A percentile compares a stretch with the other conserved stretches of the same genome.
These are phyloP conservation scores for Deuterostichococcus epilithicus DNA, from an alignment of 139 green algal genomes.

Conservation along the genomic window DNA sequence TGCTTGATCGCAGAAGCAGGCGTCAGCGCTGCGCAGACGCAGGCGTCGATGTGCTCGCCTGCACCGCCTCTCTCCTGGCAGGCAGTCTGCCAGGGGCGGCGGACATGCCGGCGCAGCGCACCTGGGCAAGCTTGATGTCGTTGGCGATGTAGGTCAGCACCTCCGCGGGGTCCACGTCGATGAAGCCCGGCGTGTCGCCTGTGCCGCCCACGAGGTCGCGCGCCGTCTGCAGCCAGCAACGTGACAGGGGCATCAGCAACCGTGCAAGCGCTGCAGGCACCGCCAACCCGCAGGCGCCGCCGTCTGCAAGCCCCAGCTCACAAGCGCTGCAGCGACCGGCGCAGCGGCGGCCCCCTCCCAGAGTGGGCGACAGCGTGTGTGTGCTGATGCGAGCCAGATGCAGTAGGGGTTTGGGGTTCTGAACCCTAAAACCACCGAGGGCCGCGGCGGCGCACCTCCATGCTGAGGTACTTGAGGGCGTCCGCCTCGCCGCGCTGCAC, in stretches of 20 bases:
- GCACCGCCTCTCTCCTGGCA: not conserved
- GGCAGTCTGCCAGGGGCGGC: too few relatives aligned
- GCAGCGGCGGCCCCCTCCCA: too few relatives aligned
- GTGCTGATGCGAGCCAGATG: too few relatives aligned
- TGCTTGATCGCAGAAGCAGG: not conserved
- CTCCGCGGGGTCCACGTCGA: slow-evolving; percentile 7
- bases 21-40: not conserved
- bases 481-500: not conserved
- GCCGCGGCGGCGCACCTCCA: too few relatives aligned
- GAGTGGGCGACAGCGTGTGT: too few relatives aligned
- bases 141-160: not conserved
- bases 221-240: not conserved
- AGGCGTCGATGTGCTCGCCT: not conserved
- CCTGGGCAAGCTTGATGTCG: not conserved
- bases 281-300: not conserved
- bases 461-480: not conserved
- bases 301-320: not conserved
- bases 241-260: not conserved
- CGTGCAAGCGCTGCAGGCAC: not conserved
- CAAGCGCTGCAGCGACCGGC: too few relatives aligned
- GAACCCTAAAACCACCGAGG: too few relatives aligned
- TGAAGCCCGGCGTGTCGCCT: not conserved
- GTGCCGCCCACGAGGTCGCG: not conserved
- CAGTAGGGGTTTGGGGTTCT: too few relatives aligned
- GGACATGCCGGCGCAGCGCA: not conserved